phyloP scores from a whole-genome alignment of 768 basidiomycete genomes.

The Austroboletus festivus region DNA sequence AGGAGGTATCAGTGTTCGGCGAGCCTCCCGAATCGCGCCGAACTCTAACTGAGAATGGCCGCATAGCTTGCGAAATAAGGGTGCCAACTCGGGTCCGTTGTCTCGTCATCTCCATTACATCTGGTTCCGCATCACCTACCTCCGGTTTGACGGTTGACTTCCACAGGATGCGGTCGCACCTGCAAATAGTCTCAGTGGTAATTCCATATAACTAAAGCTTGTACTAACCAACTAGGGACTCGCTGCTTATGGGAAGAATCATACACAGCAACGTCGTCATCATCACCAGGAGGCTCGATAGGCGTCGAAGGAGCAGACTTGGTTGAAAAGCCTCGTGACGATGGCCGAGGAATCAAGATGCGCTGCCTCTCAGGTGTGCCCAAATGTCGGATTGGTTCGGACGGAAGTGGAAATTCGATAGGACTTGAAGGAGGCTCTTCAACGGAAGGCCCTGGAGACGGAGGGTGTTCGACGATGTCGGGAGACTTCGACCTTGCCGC shows the following conservation, averaged over 20 bases:
- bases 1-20: slow-evolving; percentile 22
- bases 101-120: slow-evolving; percentile 27
- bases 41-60: slow-evolving; percentile 40
- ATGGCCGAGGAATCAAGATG: slow-evolving; percentile 22
- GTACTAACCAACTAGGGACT: slow-evolving; percentile 76
- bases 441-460: slow-evolving; percentile 21
- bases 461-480: slow-evolving; percentile 24
- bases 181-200: slow-evolving; percentile 25
- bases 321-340: slow-evolving; percentile 29
- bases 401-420: slow-evolving; percentile 9
- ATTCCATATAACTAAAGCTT: neutral
- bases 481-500: slow-evolving; percentile 19
- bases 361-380: slow-evolving; percentile 20
- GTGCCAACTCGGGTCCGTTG: slow-evolving; percentile 50
- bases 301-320: slow-evolving; percentile 31
- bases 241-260: slow-evolving; percentile 80
- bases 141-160: slow-evolving; percentile 63
- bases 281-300: slow-evolving; percentile 37
- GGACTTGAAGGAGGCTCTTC: slow-evolving; percentile 26
- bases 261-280: slow-evolving; percentile 63
- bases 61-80: slow-evolving; percentile 52
- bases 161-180: slow-evolving; percentile 86
- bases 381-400: slow-evolving; percentile 11
- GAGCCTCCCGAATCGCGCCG: slow-evolving; percentile 39
- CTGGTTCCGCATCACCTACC: slow-evolving; percentile 39